Evolutionary conservation across 495 filamentous ascomycete species (phyloP).

Genomic region (Antarctomyces pellizariae): DNA sequence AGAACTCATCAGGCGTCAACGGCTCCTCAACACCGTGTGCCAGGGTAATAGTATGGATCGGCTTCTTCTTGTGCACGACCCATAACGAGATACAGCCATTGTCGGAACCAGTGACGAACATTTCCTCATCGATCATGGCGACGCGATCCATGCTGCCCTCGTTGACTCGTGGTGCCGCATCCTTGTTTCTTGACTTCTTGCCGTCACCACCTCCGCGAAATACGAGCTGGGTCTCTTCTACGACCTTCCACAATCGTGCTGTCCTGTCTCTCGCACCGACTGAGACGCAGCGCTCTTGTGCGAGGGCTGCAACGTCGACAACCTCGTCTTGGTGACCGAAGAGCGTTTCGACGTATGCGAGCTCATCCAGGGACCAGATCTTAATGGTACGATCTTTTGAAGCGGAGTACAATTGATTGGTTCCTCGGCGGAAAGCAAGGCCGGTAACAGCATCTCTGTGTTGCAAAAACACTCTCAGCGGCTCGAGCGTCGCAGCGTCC

Average conservation of each 20-base stretch:
- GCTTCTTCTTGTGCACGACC: conserved; percentile 85
- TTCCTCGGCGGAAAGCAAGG: conserved; percentile 65
- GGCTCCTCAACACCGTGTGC: conserved; percentile 67
- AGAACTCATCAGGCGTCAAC: conserved; percentile 36
- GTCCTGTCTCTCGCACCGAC: conserved; percentile 83
- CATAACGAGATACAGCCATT: conserved; percentile 74
- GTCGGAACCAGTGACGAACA: conserved; percentile 83
- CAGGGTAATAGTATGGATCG: conserved; percentile 51
- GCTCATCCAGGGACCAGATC: conserved; percentile 47
- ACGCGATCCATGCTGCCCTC: conserved; percentile 83
- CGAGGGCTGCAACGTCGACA: conserved; percentile 57
- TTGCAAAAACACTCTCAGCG: conserved; percentile 65
- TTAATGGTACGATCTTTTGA: conserved; percentile 79
- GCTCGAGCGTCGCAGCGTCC: conserved; percentile 53
- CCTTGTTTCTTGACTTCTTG: conserved; percentile 24
- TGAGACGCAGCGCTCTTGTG: conserved; percentile 67
- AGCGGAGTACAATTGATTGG: conserved; percentile 77
- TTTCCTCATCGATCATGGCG: conserved; percentile 67
- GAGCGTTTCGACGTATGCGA: conserved; percentile 82
- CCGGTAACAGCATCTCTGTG: conserved; percentile 74
- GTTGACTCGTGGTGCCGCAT: conserved; percentile 18
- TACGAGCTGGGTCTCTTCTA: conserved; percentile 83
- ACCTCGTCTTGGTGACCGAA: conserved; percentile 91
- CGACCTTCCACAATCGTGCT: conserved; percentile 88
- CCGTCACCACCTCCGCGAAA: conserved; percentile 57